A percentile compares a stretch with the other conserved stretches of the same genome.
Evolutionary conservation across 257 asterid genomes (phyloP).

Genomic region (Rubia yunnanensis): DNA sequence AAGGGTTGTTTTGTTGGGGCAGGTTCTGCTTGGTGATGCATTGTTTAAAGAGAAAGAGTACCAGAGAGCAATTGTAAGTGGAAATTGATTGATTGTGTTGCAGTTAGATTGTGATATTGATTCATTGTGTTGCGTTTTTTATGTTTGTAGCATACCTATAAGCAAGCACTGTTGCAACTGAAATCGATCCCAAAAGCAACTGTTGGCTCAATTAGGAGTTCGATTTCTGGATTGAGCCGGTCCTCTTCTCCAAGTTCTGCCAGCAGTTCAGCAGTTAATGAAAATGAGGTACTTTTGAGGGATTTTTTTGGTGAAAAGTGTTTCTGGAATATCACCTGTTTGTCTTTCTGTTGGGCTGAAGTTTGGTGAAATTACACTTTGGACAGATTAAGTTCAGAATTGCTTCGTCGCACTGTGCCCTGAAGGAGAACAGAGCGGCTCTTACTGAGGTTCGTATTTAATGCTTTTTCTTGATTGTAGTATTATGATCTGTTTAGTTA

Average conservation of each 20-base stretch:
- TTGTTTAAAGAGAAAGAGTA: constrained; percentile 65
- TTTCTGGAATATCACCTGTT: background rate
- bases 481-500: background rate
- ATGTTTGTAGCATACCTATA: constrained; percentile 54
- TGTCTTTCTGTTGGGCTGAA: background rate
- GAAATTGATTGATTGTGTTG: background rate
- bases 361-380: constrained; percentile 2
- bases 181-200: constrained; percentile 58
- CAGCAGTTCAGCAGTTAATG: constrained; percentile 56
- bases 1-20: constrained; percentile 10
- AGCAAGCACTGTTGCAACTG: constrained; percentile 78
- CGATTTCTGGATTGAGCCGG: constrained; percentile 53
- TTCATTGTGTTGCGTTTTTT: constrained; percentile 1
- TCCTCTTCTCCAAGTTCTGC: constrained; percentile 74
- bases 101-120: background rate
- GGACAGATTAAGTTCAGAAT: constrained; percentile 82
- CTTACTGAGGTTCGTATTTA: constrained; percentile 57
- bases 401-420: constrained; percentile 59
- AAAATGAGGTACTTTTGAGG: constrained; percentile 61
- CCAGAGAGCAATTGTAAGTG: constrained; percentile 80
- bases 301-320: background rate
- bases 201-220: constrained; percentile 44
- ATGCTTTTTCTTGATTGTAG: constrained; percentile 4
- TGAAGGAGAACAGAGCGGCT: constrained; percentile 74
- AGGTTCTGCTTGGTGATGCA: constrained; percentile 84